These are phyloP conservation scores for Candida mesenterica DNA, from an alignment of 1,139 yeast species.

Conservation along the genomic window DNA sequence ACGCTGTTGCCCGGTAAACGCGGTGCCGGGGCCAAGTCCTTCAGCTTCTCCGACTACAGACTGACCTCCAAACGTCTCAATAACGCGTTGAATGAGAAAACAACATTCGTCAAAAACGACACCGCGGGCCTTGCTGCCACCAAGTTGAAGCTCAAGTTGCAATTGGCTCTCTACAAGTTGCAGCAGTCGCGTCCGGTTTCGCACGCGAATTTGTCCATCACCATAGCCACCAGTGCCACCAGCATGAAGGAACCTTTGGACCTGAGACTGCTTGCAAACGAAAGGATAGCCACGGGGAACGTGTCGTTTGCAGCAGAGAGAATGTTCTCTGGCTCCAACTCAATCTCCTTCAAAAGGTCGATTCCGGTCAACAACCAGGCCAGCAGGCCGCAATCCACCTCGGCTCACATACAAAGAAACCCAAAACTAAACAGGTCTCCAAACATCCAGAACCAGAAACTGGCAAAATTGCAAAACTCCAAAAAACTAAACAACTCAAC, in stretches of 20 bases:
- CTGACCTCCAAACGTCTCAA: too few relatives aligned
- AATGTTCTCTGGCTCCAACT: not conserved
- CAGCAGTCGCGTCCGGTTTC: slow-evolving; percentile 18
- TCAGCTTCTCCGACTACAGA: slow-evolving; percentile 28
- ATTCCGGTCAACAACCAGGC: too few relatives aligned
- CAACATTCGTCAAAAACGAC: slow-evolving; percentile 10
- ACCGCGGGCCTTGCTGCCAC: slow-evolving; percentile 47
- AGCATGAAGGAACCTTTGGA: slow-evolving; percentile 5
- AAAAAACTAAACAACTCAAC: too few relatives aligned
- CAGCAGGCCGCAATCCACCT: too few relatives aligned
- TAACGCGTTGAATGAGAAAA: slow-evolving; percentile 5
- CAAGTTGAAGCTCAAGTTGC: slow-evolving; percentile 66
- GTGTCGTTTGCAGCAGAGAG: too few relatives aligned
- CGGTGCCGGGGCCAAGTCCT: slow-evolving; percentile 12
- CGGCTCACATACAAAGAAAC: too few relatives aligned
- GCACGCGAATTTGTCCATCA: slow-evolving; percentile 3
- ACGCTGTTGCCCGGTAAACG: not conserved
- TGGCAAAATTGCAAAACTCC: too few relatives aligned
- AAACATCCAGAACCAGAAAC: too few relatives aligned
- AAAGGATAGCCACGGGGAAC: too few relatives aligned
- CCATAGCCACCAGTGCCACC: slow-evolving; percentile 3
- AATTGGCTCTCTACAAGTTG: slow-evolving; percentile 76
- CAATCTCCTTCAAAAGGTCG: slow-evolving; percentile 1
- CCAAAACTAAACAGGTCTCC: too few relatives aligned
- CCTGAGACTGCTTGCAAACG: too few relatives aligned